Evolutionary conservation across 2,329 filamentous ascomycete species (phyloP).

Genomic region (Chaetomium olivaceum): DNA sequence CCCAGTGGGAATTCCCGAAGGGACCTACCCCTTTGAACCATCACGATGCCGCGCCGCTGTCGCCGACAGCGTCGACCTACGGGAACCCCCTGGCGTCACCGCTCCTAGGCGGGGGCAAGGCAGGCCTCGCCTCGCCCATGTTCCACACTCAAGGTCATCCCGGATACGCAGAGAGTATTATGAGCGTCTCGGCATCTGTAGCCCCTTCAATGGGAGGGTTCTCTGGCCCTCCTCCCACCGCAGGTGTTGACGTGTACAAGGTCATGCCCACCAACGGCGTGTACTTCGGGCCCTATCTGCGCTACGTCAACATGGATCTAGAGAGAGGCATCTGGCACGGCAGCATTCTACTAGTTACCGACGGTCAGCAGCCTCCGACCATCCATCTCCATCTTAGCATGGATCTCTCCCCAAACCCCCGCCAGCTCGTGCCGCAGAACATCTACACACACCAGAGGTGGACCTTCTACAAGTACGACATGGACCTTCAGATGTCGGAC

Average conservation of each 20-base stretch:
- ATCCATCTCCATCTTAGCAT: conserved; percentile 91
- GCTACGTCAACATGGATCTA: conserved; percentile 96
- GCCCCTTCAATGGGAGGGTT: conserved; percentile 81
- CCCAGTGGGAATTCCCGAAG: conserved; percentile 98
- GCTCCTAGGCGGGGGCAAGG: conserved; percentile 63
- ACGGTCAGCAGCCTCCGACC: conserved; percentile 87
- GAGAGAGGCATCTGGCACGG: conserved; percentile 89
- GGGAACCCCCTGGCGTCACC: conserved; percentile 73
- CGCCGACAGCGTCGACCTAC: conserved; percentile 76
- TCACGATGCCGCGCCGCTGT: conserved; percentile 78
- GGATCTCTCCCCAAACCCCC: conserved; percentile 89
- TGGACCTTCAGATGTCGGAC: conserved; percentile 89
- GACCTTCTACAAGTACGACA: conserved; percentile 93
- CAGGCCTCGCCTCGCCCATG: conserved; percentile 75
- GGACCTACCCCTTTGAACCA: conserved; percentile 85
- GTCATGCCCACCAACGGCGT: conserved; percentile 92
- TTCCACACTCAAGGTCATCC: conserved; percentile 75
- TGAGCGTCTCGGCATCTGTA: conserved; percentile 73
- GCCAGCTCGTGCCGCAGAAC: conserved; percentile 76
- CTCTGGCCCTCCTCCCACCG: conserved; percentile 80
- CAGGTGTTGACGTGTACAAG: conserved; percentile 92
- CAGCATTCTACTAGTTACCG: conserved; percentile 90
- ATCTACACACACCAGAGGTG: conserved; percentile 91
- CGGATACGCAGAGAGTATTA: conserved; percentile 81
- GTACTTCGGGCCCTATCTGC: conserved; percentile 94